phyloP scores from a whole-genome alignment of 306 rosid species.

The Ormosia emarginata region DNA sequence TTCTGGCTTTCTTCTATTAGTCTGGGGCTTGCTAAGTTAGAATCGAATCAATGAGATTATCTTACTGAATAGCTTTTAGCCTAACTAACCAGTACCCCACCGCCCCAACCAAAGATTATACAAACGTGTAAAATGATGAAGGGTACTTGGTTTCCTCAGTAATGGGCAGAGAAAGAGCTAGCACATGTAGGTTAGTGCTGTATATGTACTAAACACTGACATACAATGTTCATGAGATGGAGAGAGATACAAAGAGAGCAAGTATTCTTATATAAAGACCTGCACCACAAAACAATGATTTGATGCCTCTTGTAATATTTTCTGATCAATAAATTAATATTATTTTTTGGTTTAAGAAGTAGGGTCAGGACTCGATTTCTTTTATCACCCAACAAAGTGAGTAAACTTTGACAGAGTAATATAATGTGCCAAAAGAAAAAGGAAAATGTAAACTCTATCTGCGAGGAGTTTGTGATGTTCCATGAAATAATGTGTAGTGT shows the following conservation, averaged over 20 bases:
- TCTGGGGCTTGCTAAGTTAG: neutral
- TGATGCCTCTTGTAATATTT: neutral
- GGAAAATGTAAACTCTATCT: neutral
- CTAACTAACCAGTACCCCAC: neutral
- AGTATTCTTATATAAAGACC: neutral
- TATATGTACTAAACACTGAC: conserved; percentile 19
- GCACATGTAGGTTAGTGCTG: neutral
- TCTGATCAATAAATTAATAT: neutral
- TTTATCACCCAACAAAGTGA: conserved; percentile 7
- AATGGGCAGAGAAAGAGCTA: neutral
- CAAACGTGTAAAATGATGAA: neutral
- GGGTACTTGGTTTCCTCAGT: neutral
- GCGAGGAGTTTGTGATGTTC: conserved; percentile 9
- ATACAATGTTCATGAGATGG: neutral
- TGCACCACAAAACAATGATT: neutral
- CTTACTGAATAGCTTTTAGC: neutral
- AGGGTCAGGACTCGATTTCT: neutral
- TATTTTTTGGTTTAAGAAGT: neutral
- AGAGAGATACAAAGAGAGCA: neutral
- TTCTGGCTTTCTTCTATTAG: neutral
- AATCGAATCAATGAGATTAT: neutral
- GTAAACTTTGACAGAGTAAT: conserved; percentile 8
- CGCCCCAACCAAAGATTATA: neutral
- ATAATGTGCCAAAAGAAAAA: neutral
- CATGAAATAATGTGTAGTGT: conserved; percentile 29